Conservation (phyloP, 148 eudicot species). For the Amaranthus palmeri region DNA sequence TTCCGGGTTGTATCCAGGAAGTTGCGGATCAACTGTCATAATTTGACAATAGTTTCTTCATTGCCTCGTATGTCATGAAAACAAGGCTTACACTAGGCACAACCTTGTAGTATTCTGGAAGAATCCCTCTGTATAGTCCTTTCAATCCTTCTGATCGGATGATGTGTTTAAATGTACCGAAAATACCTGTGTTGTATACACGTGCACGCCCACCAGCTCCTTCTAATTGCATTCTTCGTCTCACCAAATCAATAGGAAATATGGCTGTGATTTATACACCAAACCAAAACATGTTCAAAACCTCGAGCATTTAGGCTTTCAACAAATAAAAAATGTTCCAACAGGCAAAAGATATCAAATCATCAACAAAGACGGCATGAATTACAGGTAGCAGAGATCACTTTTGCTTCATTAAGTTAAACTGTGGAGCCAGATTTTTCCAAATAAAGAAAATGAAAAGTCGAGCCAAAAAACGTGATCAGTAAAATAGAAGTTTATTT, state of each 20-base stretch:
- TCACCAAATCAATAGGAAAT: constrained; percentile 90
- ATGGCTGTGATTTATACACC: constrained; percentile 44
- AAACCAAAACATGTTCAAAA: neutral
- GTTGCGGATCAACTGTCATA: constrained; percentile 31
- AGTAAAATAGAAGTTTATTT: constrained; percentile 11
- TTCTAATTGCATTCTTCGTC: constrained; percentile 92
- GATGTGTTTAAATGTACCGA: constrained; percentile 56
- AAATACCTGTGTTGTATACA: constrained; percentile 63
- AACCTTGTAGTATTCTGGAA: constrained; percentile 56
- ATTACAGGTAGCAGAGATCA: neutral
- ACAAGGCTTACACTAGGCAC: constrained; percentile 53
- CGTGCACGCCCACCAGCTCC: constrained; percentile 93
- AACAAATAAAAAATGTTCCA: neutral
- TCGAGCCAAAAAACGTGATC: neutral
- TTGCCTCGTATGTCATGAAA: constrained; percentile 51
- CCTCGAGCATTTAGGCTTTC: neutral
- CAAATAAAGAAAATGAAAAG: neutral
- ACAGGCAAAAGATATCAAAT: neutral
- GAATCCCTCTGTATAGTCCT: constrained; percentile 53
- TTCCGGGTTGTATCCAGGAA: constrained; percentile 6
- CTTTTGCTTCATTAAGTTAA: neutral
- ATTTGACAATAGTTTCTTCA: constrained; percentile 66
- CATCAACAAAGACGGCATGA: constrained; percentile 4
- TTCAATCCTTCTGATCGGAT: constrained; percentile 27
- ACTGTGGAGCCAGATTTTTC: constrained; percentile 1